Conservation (phyloP, 208 protist genomes). For the Perkinsela sp. region DNA sequence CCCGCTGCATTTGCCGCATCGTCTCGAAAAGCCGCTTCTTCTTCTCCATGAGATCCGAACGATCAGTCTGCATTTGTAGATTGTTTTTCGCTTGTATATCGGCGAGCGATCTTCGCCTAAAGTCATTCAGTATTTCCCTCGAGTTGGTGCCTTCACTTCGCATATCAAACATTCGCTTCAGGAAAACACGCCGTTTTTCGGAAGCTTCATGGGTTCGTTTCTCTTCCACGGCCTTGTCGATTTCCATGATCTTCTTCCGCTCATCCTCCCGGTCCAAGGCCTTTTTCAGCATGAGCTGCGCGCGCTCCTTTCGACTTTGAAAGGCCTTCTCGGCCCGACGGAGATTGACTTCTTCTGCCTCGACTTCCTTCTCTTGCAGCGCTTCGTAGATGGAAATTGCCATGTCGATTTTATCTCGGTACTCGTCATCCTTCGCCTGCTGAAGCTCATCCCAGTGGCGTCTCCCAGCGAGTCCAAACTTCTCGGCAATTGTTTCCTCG, state of each 20-base stretch:
- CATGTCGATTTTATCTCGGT: conserved; percentile 30
- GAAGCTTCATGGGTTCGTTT: conserved; percentile 11
- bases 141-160: conserved; percentile 13
- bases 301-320: conserved; percentile 31
- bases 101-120: conserved; percentile 22
- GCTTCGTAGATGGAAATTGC: conserved; percentile 32
- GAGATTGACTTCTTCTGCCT: conserved; percentile 27
- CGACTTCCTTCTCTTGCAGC: conserved; percentile 25
- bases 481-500: conserved; percentile 23
- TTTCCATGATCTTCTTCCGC: conserved; percentile 30
- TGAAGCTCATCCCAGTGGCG: conserved; percentile 57
- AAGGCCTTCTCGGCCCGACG: conserved; percentile 24
- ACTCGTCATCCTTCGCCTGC: conserved; percentile 33
- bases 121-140: conserved; percentile 9
- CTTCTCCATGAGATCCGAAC: conserved; percentile 13
- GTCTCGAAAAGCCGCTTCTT: conserved; percentile 20
- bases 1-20: conserved; percentile 6
- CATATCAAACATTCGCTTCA: conserved; percentile 26
- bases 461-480: conserved; percentile 33
- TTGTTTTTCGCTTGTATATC: conserved; percentile 18
- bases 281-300: conserved; percentile 45
- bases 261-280: conserved; percentile 44
- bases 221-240: conserved; percentile 24
- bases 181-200: conserved; percentile 12
- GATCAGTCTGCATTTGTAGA: conserved; percentile 29